Evolutionary conservation across 2,329 filamentous ascomycete genomes (phyloP).

Genomic region (Beauveria brongniartii): DNA sequence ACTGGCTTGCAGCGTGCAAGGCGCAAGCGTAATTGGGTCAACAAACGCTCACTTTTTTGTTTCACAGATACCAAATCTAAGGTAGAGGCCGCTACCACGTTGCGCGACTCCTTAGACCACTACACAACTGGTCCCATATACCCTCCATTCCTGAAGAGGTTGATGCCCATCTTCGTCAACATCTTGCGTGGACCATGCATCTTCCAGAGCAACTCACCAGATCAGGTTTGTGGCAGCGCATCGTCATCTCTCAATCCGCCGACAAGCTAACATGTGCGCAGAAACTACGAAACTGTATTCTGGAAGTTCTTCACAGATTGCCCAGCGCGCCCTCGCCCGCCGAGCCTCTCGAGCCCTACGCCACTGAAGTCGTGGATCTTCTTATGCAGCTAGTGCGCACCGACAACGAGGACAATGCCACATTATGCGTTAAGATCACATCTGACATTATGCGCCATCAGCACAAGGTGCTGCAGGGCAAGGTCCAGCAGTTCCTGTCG

Average conservation of each 20-base stretch:
- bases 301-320: slow-evolving; percentile 89
- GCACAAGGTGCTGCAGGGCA: slow-evolving; percentile 65
- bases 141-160: slow-evolving; percentile 69
- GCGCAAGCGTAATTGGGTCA: background rate
- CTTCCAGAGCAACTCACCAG: slow-evolving; percentile 81
- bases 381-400: slow-evolving; percentile 80
- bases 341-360: slow-evolving; percentile 82
- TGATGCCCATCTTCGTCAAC: slow-evolving; percentile 83
- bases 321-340: slow-evolving; percentile 60
- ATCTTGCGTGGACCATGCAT: slow-evolving; percentile 80
- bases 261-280: slow-evolving; percentile 25
- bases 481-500: slow-evolving; percentile 82
- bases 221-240: slow-evolving; percentile 56
- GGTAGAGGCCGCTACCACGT: slow-evolving; percentile 70
- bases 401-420: slow-evolving; percentile 98
- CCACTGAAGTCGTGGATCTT: slow-evolving; percentile 79
- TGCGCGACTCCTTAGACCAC: slow-evolving; percentile 87
- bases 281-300: slow-evolving; percentile 85
- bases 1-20: background rate
- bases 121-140: slow-evolving; percentile 76
- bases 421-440: slow-evolving; percentile 95
- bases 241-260: background rate
- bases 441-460: slow-evolving; percentile 96
- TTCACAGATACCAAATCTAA: slow-evolving; percentile 68
- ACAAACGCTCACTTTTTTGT: slow-evolving; percentile 4